Conservation (phyloP, 2,329 filamentous ascomycete species). For the Nothophoma quercina region DNA sequence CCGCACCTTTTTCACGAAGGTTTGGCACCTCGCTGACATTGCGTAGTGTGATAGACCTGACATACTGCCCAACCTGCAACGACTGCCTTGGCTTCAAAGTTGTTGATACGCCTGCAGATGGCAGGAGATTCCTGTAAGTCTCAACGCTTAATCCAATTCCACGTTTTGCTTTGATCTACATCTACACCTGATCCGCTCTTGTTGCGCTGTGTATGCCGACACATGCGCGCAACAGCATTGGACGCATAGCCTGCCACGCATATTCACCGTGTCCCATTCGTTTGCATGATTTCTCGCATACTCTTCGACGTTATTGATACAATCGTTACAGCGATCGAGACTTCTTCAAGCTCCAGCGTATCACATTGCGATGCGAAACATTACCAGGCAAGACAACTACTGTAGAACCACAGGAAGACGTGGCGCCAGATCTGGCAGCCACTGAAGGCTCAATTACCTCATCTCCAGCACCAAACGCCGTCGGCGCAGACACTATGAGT, state of each 20-base stretch:
- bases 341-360: slow-evolving; percentile 50
- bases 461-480: slow-evolving; percentile 21
- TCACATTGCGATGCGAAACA: slow-evolving; percentile 48
- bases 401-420: slow-evolving; percentile 39
- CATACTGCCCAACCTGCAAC: slow-evolving; percentile 12
- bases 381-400: slow-evolving; percentile 28
- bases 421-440: slow-evolving; percentile 28
- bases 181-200: not conserved
- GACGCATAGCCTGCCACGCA: not conserved
- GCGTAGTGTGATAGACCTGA: slow-evolving; percentile 14
- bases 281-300: not conserved
- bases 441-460: slow-evolving; percentile 28
- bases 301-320: not conserved
- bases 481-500: slow-evolving; percentile 35
- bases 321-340: slow-evolving; percentile 41
- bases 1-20: slow-evolving; percentile 11
- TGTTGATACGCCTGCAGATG: slow-evolving; percentile 35
- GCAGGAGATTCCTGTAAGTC: slow-evolving; percentile 46
- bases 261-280: not conserved
- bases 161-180: not conserved
- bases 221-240: not conserved
- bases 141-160: slow-evolving; percentile 8
- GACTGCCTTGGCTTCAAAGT: slow-evolving; percentile 37
- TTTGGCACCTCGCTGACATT: slow-evolving; percentile 12
- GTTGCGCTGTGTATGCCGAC: not conserved